These are phyloP conservation scores for Adansonia rubrostipa DNA, from an alignment of 441 rosid species.

Conservation along the genomic window DNA sequence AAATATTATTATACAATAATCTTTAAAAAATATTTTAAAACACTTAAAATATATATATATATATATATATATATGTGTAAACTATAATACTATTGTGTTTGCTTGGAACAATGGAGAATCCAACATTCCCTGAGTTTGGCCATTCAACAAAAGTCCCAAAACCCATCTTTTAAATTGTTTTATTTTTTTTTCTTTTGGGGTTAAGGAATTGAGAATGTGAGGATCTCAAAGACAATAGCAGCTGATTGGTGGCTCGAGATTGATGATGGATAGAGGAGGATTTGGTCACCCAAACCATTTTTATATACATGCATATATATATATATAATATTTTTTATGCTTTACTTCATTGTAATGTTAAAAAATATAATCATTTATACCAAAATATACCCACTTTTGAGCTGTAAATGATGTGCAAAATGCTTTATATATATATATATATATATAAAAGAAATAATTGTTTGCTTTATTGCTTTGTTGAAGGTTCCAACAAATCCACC, in stretches of 20 bases:
- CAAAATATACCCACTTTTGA: conserved; percentile 29
- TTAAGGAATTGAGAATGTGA: conserved; percentile 47
- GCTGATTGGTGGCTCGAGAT: conserved; percentile 36
- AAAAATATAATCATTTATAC: background rate
- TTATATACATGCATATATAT: background rate
- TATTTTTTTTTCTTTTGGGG: background rate
- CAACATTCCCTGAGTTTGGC: conserved; percentile 52
- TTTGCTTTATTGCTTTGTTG: conserved; percentile 25
- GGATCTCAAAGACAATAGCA: conserved; percentile 45
- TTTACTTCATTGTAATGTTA: background rate
- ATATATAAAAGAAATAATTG: background rate
- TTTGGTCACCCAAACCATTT: conserved; percentile 46
- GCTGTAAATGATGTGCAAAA: conserved; percentile 33
- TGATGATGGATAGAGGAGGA: conserved; percentile 40
- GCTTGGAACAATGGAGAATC: conserved; percentile 44
- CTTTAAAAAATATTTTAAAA: no score
- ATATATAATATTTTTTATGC: conserved; percentile 8
- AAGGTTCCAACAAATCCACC: conserved; percentile 44
- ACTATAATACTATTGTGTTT: background rate
- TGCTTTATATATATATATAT: background rate
- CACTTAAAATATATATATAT: no score
- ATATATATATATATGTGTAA: no score
- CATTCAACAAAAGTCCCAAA: conserved; percentile 45
- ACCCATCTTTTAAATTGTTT: background rate
- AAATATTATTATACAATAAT: no score